phyloP scores from a whole-genome alignment of 73 alveolate species.

The Uronychia binucleata region DNA sequence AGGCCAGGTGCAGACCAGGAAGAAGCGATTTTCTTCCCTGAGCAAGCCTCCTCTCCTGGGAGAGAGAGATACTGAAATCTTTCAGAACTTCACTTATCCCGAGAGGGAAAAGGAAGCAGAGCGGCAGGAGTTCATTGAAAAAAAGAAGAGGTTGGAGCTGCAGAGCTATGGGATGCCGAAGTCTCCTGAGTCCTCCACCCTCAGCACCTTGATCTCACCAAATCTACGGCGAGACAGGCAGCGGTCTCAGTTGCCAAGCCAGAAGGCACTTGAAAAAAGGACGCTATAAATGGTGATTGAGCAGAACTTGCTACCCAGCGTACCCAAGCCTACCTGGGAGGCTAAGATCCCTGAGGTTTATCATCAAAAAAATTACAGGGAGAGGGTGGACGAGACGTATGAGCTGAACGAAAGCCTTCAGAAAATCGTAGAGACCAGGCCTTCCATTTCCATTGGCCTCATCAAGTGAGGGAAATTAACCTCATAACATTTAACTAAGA shows the following conservation, averaged over 20 bases:
- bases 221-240: too few relatives aligned
- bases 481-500: too few relatives aligned
- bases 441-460: not conserved
- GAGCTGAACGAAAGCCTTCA: not conserved
- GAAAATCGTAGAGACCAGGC: not conserved
- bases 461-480: too few relatives aligned
- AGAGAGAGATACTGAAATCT: not conserved
- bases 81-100: not conserved
- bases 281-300: not conserved
- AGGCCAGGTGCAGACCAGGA: not conserved
- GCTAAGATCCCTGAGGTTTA: not conserved
- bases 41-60: not conserved
- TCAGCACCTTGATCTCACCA: not conserved
- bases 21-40: not conserved
- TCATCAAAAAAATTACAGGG: not conserved
- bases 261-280: not conserved
- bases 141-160: not conserved
- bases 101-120: not conserved
- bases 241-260: too few relatives aligned
- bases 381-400: not conserved
- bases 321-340: not conserved
- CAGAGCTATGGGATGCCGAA: not conserved
- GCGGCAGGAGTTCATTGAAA: not conserved
- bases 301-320: not conserved
- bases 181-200: not conserved